Percentiles rank a stretch among this genome's conserved stretches.
Evolutionary conservation across 2,329 filamentous ascomycete genomes (phyloP).

Genomic region (Apiospora hydei): DNA sequence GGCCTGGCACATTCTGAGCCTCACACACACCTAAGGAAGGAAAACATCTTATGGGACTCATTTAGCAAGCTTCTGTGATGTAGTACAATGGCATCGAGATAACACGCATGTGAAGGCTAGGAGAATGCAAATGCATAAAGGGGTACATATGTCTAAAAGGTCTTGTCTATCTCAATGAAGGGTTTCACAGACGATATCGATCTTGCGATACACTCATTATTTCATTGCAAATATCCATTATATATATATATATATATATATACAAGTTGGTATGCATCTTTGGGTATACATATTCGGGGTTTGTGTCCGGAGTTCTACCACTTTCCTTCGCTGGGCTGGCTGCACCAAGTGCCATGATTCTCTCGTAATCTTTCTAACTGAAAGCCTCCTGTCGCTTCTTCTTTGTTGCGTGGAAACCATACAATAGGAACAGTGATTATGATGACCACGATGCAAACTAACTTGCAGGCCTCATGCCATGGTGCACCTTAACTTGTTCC

Average conservation of each 20-base stretch:
- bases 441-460: neutral
- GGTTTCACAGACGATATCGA: neutral
- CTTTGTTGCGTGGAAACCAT: neutral
- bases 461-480: too few relatives aligned
- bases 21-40: neutral
- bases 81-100: too few relatives aligned
- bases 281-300: neutral
- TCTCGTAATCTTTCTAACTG: neutral
- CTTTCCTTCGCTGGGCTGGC: neutral
- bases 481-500: too few relatives aligned
- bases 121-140: neutral
- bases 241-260: neutral
- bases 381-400: neutral
- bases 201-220: neutral
- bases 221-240: too few relatives aligned
- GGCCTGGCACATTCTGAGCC: slow-evolving; percentile 33
- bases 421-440: neutral
- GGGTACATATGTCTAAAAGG: neutral
- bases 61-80: too few relatives aligned
- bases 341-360: neutral
- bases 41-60: neutral
- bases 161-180: neutral
- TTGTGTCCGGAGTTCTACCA: neutral
- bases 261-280: neutral
- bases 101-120: neutral